phyloP scores from a whole-genome alignment of 2,329 filamentous ascomycete species.

The Cryphonectria radicalis region DNA sequence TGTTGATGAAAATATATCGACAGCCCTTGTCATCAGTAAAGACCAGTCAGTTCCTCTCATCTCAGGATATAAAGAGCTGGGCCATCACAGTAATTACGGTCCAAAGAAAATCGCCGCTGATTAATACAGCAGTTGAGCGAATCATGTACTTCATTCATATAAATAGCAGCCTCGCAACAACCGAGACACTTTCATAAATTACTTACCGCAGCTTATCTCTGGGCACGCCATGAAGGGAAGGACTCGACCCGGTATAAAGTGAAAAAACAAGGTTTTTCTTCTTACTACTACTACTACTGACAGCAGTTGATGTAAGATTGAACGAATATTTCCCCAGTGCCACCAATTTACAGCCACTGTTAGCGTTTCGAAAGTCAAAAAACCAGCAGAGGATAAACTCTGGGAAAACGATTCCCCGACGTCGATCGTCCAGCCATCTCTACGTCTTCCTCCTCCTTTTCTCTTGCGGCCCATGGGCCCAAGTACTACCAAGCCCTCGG shows the following conservation, averaged over 20 bases:
- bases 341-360: not conserved
- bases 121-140: too few species aligned
- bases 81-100: too few species aligned
- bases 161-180: not conserved
- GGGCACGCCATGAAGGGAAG: not conserved
- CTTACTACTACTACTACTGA: too few species aligned
- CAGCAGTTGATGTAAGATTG: not conserved
- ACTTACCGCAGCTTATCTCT: not conserved
- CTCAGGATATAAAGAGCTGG: too few species aligned
- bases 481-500: not conserved
- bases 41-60: too few species aligned
- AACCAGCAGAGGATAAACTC: conserved; percentile 3
- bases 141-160: too few species aligned
- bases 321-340: not conserved
- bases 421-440: not conserved
- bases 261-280: too few species aligned
- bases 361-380: not conserved
- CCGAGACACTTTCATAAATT: not conserved
- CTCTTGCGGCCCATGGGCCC: not conserved
- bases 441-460: not conserved
- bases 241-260: not conserved
- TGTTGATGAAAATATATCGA: not conserved
- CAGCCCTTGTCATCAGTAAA: too few species aligned
- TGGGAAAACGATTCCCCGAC: conserved; percentile 25
- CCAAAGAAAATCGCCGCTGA: too few species aligned